Conservation (phyloP, 176 grass and related monocot genomes). For the Elaeis guineensis region DNA sequence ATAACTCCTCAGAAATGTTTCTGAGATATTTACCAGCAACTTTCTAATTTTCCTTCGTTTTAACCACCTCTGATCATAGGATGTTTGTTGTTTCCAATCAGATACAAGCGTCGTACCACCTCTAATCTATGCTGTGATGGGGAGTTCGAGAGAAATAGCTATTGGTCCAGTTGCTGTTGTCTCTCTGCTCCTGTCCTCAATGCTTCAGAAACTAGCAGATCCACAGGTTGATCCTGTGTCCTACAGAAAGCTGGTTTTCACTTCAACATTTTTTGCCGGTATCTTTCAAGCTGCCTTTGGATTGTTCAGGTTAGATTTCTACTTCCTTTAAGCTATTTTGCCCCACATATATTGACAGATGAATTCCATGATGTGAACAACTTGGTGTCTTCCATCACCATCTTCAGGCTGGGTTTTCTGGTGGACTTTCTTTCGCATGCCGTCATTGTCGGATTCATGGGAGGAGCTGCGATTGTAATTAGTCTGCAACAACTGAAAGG, state of each 20-base stretch:
- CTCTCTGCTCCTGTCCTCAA: conserved; percentile 84
- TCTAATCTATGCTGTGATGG: conserved; percentile 88
- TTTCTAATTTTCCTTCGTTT: too few relatives aligned
- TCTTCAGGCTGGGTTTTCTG: conserved; percentile 6
- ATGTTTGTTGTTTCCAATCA: conserved; percentile 1
- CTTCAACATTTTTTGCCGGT: conserved; percentile 75
- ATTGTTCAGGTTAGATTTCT: conserved; percentile 47
- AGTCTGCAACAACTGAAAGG: conserved; percentile 11
- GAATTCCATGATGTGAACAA: too few relatives aligned
- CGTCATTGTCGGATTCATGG: conserved; percentile 12
- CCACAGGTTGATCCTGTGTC: conserved; percentile 46
- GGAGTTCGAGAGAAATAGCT: conserved; percentile 77
- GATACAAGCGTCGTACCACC: conserved; percentile 88
- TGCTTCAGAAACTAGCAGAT: conserved; percentile 81
- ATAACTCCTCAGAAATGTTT: too few relatives aligned
- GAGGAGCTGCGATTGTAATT: conserved; percentile 3
- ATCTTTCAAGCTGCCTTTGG: conserved; percentile 84
- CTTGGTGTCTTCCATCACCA: neutral
- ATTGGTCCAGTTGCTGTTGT: conserved; percentile 89
- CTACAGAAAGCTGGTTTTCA: conserved; percentile 70
- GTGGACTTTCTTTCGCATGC: conserved; percentile 13
- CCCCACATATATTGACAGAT: too few relatives aligned
- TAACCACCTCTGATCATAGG: too few relatives aligned
- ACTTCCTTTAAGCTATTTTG: too few relatives aligned
- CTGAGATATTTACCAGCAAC: too few relatives aligned